Conservation (phyloP, 352 stramenopile genomes). For the Phytophthora constricta region DNA sequence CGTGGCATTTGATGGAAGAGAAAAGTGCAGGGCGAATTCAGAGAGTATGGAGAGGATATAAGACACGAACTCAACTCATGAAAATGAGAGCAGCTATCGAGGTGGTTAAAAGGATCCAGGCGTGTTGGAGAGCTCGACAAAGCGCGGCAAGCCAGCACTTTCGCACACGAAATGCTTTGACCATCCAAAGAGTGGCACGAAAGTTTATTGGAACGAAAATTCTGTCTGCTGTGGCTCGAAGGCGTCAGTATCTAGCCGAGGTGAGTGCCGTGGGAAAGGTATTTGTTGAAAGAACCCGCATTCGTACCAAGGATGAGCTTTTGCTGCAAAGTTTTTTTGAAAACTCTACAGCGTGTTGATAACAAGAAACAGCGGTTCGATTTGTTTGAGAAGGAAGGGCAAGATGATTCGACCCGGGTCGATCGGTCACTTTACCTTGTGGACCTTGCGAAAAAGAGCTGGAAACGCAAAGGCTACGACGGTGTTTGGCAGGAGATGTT, state of each 20-base stretch:
- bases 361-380: constrained; percentile 13
- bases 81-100: constrained; percentile 49
- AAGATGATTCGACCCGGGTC: constrained; percentile 34
- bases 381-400: not conserved
- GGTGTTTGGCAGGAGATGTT: constrained; percentile 77
- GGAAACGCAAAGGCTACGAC: constrained; percentile 66
- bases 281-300: constrained; percentile 51
- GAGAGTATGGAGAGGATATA: constrained; percentile 59
- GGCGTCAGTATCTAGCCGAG: constrained; percentile 61
- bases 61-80: constrained; percentile 48
- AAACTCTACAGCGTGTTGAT: constrained; percentile 28
- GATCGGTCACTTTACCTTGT: constrained; percentile 49
- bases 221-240: constrained; percentile 42
- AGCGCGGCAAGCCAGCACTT: constrained; percentile 34
- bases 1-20: constrained; percentile 53
- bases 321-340: constrained; percentile 73
- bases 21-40: constrained; percentile 55
- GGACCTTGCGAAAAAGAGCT: constrained; percentile 38
- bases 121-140: constrained; percentile 46
- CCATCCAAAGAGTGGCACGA: constrained; percentile 52
- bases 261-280: constrained; percentile 58
- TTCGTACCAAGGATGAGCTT: constrained; percentile 60
- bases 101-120: constrained; percentile 61
- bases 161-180: constrained; percentile 27
- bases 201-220: constrained; percentile 48